Evolutionary conservation across 225 moss, liverwort and hornwort genomes (phyloP), one percentile per base, ranked within the genome.

Genomic region (Antitrichia curtipendula): DNA sequence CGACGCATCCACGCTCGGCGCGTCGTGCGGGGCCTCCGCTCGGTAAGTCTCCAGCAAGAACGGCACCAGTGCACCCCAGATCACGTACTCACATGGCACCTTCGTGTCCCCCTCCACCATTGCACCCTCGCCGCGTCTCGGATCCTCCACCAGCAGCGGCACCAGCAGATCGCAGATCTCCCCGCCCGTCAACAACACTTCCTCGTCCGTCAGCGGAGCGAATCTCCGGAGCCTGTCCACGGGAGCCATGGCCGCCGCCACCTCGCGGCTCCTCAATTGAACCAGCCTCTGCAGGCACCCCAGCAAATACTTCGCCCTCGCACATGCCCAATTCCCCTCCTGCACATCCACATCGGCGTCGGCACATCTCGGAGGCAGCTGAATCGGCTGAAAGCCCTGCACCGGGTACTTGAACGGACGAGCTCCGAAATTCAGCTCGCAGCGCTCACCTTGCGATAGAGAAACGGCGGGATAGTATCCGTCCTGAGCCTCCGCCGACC

Each of bases 381-480:
- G 99, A 68, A 99, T 93, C 23, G 99, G 72, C 59, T 86, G 66
- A 91, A 97, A 99, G 8, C 95, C 95, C 47, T 87, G 91, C 87
- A 97, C 92, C 13, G 97, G 97, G 78, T 99, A 95, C 90, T 92
- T 95, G 90, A 99, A 99, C 20, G 99, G 99, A 73, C 95, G 94
- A 50, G 94, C 96, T 22, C 99, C 99, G 83, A 99, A 96, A 92
- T 99, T 99, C 78, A 99, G 90, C 91, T 99, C 97, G 91, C 99
- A 99, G 20, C 99, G 95, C 93, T 99, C 97, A 16, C 96, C 93
- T 54, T 96, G 95, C 27, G 96, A 97, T 78, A 99, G 87, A n/a
- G 99, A 99, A 62, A 99, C 91, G 10, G 99, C 97, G 52, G 99
- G 99, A 82, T 92, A 99, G 84, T 99, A 99, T 34, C 99, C 99